Base-by-base conservation (phyloP, 2,329 filamentous ascomycete species). In the Exophiala mesophila region DNA sequence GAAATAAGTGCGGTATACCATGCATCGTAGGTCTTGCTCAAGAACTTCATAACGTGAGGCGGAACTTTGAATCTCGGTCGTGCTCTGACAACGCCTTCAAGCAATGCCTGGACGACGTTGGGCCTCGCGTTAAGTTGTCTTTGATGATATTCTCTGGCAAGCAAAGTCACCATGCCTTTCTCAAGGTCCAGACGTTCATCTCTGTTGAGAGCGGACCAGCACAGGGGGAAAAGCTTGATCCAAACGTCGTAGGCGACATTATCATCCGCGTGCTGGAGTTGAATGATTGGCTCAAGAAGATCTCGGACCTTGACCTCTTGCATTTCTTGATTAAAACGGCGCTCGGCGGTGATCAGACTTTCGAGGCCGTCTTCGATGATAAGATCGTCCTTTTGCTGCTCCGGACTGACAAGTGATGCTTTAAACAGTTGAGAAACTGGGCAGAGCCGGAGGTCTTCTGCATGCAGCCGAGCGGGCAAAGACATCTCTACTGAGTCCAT, bases 1-100 rank as follows among this genome's bases (percentile, higher is more conserved):
- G 92, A 89, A 10, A 84, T 82, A 16, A 94, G 76, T 10, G 87
- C 87, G n/a, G 88, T 89, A 61, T 98, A 98, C 94, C 92, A 98
- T 1, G 84, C 86, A 63, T 96, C 89, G 60, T 94, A 98, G 0
- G 88, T 95, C 62, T 86, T 87, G 15, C 88, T 90, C 42, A 94
- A 77, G 56, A 89, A 97, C 61, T 98, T 98, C 68, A 98, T 80
- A 26, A 97, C 88, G 59, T 98, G 92, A 0, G 92, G 88, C 5
- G 92, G 92, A 36, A 98, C 81, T 65, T 92, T 94, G 66, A 92
- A 94, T 16, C 86, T 78, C 0, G 92, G 90, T 67, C 77, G 85
- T 2, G 89, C 82, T 57, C 83, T 85, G 10, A 89, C 86, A 24
- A 87, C 84, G 29, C 88, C 92, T 56, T 94, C 86, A 4, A 98